Percentiles rank a stretch among this genome's conserved stretches.
phyloP scores from a whole-genome alignment of 202 grass and related monocot genomes.

The Musa balbisiana region DNA sequence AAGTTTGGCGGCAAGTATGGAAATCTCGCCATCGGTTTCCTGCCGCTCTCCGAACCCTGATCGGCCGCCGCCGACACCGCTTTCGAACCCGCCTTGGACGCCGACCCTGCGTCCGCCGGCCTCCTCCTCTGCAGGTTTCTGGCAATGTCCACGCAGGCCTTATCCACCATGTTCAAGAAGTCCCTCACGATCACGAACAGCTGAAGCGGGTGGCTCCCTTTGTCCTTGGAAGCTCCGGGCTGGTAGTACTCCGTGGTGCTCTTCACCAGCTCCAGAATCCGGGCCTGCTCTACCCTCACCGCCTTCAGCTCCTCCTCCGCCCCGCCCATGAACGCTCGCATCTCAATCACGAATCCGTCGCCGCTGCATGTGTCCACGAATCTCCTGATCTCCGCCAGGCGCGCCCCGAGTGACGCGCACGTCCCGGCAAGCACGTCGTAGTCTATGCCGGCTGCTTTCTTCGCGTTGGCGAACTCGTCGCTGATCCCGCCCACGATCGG shows the following conservation, averaged over 20 bases:
- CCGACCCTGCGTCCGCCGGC: background rate
- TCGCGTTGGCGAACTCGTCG: slow-evolving; percentile 63
- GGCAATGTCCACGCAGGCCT: slow-evolving; percentile 57
- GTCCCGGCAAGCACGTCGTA: slow-evolving; percentile 33
- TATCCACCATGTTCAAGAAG: slow-evolving; percentile 53
- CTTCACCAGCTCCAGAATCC: slow-evolving; percentile 34
- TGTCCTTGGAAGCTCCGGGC: slow-evolving; percentile 38
- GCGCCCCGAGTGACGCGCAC: slow-evolving; percentile 32
- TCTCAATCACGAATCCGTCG: slow-evolving; percentile 28
- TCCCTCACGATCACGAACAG: slow-evolving; percentile 71
- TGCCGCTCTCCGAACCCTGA: background rate
- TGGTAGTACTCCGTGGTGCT: slow-evolving; percentile 67
- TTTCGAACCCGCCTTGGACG: background rate
- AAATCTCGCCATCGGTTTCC: slow-evolving; percentile 13
- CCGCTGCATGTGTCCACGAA: slow-evolving; percentile 38
- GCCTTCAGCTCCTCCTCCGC: slow-evolving; percentile 34
- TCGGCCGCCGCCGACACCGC: background rate
- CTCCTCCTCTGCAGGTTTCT: slow-evolving; percentile 9
- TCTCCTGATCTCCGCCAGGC: slow-evolving; percentile 48
- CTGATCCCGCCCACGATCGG: slow-evolving; percentile 49
- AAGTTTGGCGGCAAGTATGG: slow-evolving; percentile 19
- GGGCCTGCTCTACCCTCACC: slow-evolving; percentile 35
- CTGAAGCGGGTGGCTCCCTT: slow-evolving; percentile 40
- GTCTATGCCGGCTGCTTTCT: slow-evolving; percentile 60
- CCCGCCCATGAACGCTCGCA: slow-evolving; percentile 35